Conservation (phyloP, 1,139 yeast genomes). For the Candida tetrigidarum region DNA sequence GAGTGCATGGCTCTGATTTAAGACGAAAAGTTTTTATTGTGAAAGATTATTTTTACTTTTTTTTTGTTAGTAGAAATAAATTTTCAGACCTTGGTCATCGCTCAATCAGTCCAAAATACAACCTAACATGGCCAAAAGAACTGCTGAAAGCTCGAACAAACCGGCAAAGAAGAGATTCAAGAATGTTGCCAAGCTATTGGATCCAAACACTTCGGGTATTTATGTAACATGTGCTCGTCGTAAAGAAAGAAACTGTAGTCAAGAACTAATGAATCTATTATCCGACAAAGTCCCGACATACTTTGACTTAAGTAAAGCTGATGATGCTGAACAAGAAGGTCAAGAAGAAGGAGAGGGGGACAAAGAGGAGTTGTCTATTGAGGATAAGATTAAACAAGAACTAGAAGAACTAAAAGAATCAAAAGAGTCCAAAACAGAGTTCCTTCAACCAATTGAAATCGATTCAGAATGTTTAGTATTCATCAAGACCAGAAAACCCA, state of each 20-base stretch:
- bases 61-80: neutral
- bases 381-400: constrained; percentile 75
- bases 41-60: neutral
- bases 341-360: constrained; percentile 32
- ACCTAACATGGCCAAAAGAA: constrained; percentile 29
- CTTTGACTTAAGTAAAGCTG: constrained; percentile 42
- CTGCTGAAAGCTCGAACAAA: constrained; percentile 19
- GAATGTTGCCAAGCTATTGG: constrained; percentile 52
- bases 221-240: constrained; percentile 87
- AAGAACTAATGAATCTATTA: constrained; percentile 69
- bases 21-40: no score
- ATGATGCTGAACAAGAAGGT: constrained; percentile 24
- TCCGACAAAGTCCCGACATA: constrained; percentile 57
- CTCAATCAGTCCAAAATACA: neutral
- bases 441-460: constrained; percentile 66
- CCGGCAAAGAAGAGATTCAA: constrained; percentile 44
- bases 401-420: constrained; percentile 57
- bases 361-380: constrained; percentile 57
- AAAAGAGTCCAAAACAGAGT: constrained; percentile 44
- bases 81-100: constrained; percentile 1
- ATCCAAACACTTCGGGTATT: constrained; percentile 82
- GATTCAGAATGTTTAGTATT: constrained; percentile 88
- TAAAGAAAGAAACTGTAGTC: constrained; percentile 73
- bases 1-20: no score
- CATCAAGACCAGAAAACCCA: constrained; percentile 76